These are phyloP conservation scores for Coemansia sp. DNA, from an alignment of 192 early-diverging fungal genomes.

Conservation along the genomic window DNA sequence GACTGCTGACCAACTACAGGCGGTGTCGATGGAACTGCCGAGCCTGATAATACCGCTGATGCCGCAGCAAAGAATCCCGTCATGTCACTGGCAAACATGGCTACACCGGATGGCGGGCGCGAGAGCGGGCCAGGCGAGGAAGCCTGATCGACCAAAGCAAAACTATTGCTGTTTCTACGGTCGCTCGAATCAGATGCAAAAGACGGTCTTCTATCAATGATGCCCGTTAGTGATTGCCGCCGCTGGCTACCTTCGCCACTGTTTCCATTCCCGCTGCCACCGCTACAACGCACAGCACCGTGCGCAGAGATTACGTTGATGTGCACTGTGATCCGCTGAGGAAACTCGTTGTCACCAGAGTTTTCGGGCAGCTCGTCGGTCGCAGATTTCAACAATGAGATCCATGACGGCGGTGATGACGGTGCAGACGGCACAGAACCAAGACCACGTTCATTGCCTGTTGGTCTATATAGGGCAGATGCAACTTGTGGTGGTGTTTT, in stretches of 20 bases:
- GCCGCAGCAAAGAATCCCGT: neutral
- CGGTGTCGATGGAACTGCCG: neutral
- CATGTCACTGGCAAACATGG: constrained; percentile 34
- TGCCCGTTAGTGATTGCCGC: constrained; percentile 3
- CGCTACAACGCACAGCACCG: constrained; percentile 12
- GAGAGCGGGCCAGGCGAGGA: constrained; percentile 25
- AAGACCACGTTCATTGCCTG: no score
- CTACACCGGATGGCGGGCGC: constrained; percentile 40
- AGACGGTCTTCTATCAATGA: constrained; percentile 20
- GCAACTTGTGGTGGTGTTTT: neutral
- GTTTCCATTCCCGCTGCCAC: neutral
- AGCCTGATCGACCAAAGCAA: neutral
- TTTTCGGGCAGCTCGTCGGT: neutral
- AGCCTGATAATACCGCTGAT: neutral
- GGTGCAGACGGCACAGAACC: neutral
- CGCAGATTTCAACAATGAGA: constrained; percentile 13
- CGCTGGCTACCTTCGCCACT: neutral
- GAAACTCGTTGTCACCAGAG: neutral
- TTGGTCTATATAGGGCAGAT: no score
- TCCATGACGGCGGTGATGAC: constrained; percentile 1
- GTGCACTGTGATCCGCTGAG: constrained; percentile 41
- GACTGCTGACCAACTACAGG: neutral
- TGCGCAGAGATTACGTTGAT: constrained; percentile 42
- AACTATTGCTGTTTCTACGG: constrained; percentile 4
- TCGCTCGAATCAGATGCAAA: constrained; percentile 20